Percentiles rank a stretch among this genome's conserved stretches.
Conservation (phyloP, 768 basidiomycete species). For the Auricularia auricula-judae region DNA sequence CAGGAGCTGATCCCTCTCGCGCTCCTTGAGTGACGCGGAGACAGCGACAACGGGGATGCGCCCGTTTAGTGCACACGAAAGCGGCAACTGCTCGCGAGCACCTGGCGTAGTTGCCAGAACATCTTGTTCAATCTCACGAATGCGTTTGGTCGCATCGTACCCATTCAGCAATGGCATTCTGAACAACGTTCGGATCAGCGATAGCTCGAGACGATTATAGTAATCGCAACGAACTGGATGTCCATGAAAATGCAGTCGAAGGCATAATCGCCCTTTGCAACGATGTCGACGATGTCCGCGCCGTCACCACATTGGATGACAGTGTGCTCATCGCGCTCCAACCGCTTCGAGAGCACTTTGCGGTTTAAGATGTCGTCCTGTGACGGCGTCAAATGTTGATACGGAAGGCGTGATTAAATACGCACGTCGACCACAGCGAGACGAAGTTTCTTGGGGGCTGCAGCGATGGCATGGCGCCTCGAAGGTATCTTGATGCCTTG, state of each 20-base stretch:
- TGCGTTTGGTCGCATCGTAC: conserved; percentile 53
- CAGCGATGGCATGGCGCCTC: not conserved
- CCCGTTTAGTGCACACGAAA: conserved; percentile 41
- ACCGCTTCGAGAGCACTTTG: conserved; percentile 54
- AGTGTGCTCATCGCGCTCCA: conserved; percentile 52
- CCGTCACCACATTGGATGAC: conserved; percentile 64
- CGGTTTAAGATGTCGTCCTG: conserved; percentile 71
- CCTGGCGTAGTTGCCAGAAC: not conserved
- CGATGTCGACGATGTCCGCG: conserved; percentile 56
- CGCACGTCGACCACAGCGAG: conserved; percentile 61
- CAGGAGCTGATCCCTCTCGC: conserved; percentile 42
- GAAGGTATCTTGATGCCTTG: not conserved
- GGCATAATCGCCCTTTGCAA: conserved; percentile 38
- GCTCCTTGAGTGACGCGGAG: conserved; percentile 57
- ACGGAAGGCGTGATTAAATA: not conserved
- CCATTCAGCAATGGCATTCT: conserved; percentile 80
- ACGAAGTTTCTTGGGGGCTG: conserved; percentile 21
- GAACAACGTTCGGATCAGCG: not conserved
- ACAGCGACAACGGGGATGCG: conserved; percentile 76
- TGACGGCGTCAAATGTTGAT: not conserved
- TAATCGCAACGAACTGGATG: conserved; percentile 44
- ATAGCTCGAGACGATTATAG: too few relatives aligned
- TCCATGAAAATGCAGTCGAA: conserved; percentile 79
- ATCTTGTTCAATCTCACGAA: conserved; percentile 46
- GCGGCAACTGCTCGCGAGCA: conserved; percentile 3